Evolutionary conservation across 2,329 filamentous ascomycete genomes (phyloP).

Genomic region (Stachybotrys chlorohalonatus): DNA sequence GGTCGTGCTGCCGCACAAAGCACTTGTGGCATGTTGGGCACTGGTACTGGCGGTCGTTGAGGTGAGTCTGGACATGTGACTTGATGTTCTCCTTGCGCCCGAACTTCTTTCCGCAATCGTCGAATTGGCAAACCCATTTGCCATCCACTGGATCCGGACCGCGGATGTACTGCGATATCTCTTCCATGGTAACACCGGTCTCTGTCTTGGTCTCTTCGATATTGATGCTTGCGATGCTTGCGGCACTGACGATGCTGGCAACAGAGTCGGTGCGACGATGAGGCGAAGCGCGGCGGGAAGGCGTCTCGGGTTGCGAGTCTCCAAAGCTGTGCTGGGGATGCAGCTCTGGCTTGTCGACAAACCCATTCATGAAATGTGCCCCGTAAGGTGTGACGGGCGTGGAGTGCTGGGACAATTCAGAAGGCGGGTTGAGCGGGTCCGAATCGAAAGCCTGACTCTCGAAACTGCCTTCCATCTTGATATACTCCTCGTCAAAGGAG

Average conservation of each 20-base stretch:
- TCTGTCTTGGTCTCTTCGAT: slow-evolving; percentile 59
- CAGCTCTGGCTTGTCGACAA: slow-evolving; percentile 34
- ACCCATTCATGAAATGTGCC: slow-evolving; percentile 30
- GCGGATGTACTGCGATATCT: slow-evolving; percentile 67
- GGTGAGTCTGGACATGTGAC: slow-evolving; percentile 94
- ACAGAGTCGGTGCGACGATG: slow-evolving; percentile 52
- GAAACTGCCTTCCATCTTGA: slow-evolving; percentile 26
- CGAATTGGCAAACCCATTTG: slow-evolving; percentile 70
- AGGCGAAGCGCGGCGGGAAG: slow-evolving; percentile 16
- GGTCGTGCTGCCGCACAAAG: slow-evolving; percentile 93
- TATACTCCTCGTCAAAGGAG: slow-evolving; percentile 34
- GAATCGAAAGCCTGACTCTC: slow-evolving; percentile 21
- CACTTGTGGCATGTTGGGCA: slow-evolving; percentile 91
- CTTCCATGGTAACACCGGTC: slow-evolving; percentile 80
- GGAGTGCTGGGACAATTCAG: slow-evolving; percentile 40
- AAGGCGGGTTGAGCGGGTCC: slow-evolving; percentile 25
- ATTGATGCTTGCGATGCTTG: slow-evolving; percentile 53
- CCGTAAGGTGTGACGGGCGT: slow-evolving; percentile 43
- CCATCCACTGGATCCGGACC: slow-evolving; percentile 64
- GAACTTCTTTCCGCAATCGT: slow-evolving; percentile 80
- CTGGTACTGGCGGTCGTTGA: slow-evolving; percentile 90
- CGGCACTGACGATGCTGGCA: slow-evolving; percentile 47
- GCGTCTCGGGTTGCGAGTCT: slow-evolving; percentile 8
- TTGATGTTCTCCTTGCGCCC: slow-evolving; percentile 99
- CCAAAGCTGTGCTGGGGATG: slow-evolving; percentile 15